Conservation (phyloP, 805 yeast species). For the Hanseniaspora nectarophila region DNA sequence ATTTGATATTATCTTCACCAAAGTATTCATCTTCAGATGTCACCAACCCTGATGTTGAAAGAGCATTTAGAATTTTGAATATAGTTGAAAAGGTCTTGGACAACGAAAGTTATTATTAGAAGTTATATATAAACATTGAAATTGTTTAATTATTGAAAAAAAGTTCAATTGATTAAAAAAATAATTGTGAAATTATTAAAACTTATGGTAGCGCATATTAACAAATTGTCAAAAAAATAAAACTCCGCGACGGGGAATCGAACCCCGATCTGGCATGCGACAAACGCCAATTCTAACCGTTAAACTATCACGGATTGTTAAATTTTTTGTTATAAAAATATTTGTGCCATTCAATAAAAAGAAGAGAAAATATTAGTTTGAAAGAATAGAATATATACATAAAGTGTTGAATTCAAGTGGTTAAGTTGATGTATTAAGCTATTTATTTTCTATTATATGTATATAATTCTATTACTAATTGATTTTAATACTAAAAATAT, state of each 20-base stretch:
- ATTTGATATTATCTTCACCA: conserved; percentile 46
- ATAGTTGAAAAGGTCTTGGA: conserved; percentile 33
- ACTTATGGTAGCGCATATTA: background rate
- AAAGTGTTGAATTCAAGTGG: too few relatives aligned
- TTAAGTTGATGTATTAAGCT: too few relatives aligned
- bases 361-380: too few relatives aligned
- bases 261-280: conserved; percentile 18
- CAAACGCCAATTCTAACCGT: conserved; percentile 17
- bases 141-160: too few relatives aligned
- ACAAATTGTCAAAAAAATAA: background rate
- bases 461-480: too few relatives aligned
- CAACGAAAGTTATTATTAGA: conserved; percentile 17
- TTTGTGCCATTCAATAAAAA: background rate
- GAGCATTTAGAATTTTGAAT: conserved; percentile 30
- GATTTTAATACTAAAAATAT: too few relatives aligned
- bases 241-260: conserved; percentile 18
- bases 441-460: too few relatives aligned
- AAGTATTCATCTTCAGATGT: conserved; percentile 21
- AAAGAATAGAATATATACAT: too few relatives aligned
- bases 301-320: conserved; percentile 16
- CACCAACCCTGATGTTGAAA: conserved; percentile 12
- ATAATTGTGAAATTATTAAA: too few relatives aligned
- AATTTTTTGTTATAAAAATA: background rate
- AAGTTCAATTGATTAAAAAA: too few relatives aligned
- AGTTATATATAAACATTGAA: too few relatives aligned